Evolutionary conservation across 2,329 filamentous ascomycete species (phyloP), one percentile per base, ranked within the genome.

Genomic region (Fusarium sp.): DNA sequence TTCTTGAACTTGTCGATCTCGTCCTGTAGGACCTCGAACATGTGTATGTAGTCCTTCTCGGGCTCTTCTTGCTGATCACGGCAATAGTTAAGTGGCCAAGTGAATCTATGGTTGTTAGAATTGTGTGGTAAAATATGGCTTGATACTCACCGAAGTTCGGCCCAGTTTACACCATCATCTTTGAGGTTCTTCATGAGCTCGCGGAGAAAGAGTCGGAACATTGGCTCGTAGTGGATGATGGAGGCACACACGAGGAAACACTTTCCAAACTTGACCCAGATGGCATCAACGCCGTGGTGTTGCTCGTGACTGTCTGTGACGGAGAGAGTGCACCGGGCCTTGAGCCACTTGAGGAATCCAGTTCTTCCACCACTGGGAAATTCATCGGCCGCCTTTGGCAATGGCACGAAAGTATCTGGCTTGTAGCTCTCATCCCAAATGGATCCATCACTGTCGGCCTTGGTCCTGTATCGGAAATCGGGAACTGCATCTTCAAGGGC

Each of bases 141-240:
- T 23, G 9, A 23, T 32, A 71, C 79, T 63, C 75, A 83, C 80
- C 86, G 86, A 63, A 97, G 81, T 76, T 98, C 96, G 15, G 92
- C 91, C 85, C 93, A 98, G 73, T 85, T 88, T 30, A 97, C 88
- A 6, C 94, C 93, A 76, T 99, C 95, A 6, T 87, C 87, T n/a
- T 90, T 83, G 22, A 97, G 83, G 47, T 90, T 85, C 48, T 82
- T 82, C 78, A 97, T 87, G 71, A 97, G 84, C 22, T 87, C 85
- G 27, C 86, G 88, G 62, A 97, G 81, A 74, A 93, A 96, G 19
- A 83, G 82, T 23, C 93, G 88, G 80, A 92, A 95, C 66, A 98
- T 92, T 15, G 94, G 94, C 79, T 97, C 95, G 79, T 97, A 97
- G 79, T 91, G 92, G 48, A 97, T 84, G 51, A 97, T 86, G 17